phyloP scores from a whole-genome alignment of 2,329 filamentous ascomycete genomes.

The Penicillium sp. region DNA sequence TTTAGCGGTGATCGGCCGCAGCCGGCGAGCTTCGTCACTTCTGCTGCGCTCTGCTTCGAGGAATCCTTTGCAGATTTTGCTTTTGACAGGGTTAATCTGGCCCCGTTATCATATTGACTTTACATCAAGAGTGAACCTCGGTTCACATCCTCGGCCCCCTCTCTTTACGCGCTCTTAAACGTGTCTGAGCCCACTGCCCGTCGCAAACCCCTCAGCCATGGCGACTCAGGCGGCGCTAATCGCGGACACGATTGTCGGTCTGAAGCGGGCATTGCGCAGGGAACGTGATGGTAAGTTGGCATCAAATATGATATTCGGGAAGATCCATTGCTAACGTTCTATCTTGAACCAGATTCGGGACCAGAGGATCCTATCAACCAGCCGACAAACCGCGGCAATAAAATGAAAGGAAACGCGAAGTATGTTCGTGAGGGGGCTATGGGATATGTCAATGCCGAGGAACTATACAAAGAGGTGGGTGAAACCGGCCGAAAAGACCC shows the following conservation, averaged over 20 bases:
- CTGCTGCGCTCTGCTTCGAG: constrained; percentile 4
- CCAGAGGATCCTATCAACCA: constrained; percentile 52
- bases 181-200: constrained; percentile 12
- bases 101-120: neutral
- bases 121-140: neutral
- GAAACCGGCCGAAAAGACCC: neutral
- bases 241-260: constrained; percentile 51
- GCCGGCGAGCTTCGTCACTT: constrained; percentile 25
- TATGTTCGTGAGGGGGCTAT: constrained; percentile 53
- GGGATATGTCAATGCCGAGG: constrained; percentile 48
- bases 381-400: constrained; percentile 57
- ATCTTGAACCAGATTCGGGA: constrained; percentile 28
- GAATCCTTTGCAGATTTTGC: constrained; percentile 7
- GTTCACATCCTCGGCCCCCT: neutral
- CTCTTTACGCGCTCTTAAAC: constrained; percentile 10
- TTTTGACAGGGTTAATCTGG: neutral
- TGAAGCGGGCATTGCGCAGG: constrained; percentile 50
- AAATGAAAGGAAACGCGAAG: constrained; percentile 54
- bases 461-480: constrained; percentile 53
- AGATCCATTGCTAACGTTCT: constrained; percentile 11
- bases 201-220: constrained; percentile 30
- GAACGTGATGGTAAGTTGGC: constrained; percentile 41
- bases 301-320: neutral
- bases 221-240: constrained; percentile 44
- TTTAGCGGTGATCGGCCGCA: constrained; percentile 22